Base-by-base conservation (phyloP, 2,329 filamentous ascomycete genomes). In the Calonectria fujianensis region DNA sequence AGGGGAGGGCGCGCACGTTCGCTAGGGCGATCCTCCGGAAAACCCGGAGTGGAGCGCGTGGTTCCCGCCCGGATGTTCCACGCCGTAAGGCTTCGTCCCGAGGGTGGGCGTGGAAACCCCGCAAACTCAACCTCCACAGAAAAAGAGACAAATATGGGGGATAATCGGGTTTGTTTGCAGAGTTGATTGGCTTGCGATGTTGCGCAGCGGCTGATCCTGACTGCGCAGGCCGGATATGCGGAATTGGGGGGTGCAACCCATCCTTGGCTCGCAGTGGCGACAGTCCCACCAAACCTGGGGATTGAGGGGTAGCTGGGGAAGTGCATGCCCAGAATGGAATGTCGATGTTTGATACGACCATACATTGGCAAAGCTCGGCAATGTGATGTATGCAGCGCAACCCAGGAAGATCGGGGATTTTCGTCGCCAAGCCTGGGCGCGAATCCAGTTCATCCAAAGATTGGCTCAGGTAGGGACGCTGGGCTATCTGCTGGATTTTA, bases 21-120 rank as follows among this genome's bases (percentile, higher is more conserved):
- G 69, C 32, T 24, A 31, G 59, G 59, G n/a, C 16, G 59, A 57
- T 54, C 20, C 29, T 27, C 61, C 69, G 69, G 69, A 65, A 70
- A 70, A 65, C 14, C 69, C 69, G 69, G 27, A 35, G 29, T 64
- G 69, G 51, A 65, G 59, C 51, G 54, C 48, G 57, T 27, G 24
- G 24, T 64, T 45, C 57, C 57, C 8, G 24, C 39, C 59, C 69
- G 69, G 69, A 65, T 70, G 69, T 57, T 70, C 69, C 69, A 64
- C 27, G n/a, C 13, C 18, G 35, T 32, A 27, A 31, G 41, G 45
- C 45, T 45, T 65, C 5, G 35, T 48, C 59, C 66, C 51, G 51
- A 69, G 66, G 35, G 35, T 48, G 51, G 37, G 51, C 37, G 10
- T 5, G 39, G 39, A 35, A 69, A 48, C 37, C 66, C 66, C 66